These are phyloP conservation scores for Malassezia vespertilionis DNA, from an alignment of 1,284 basidiomycete genomes.

Conservation along the genomic window DNA sequence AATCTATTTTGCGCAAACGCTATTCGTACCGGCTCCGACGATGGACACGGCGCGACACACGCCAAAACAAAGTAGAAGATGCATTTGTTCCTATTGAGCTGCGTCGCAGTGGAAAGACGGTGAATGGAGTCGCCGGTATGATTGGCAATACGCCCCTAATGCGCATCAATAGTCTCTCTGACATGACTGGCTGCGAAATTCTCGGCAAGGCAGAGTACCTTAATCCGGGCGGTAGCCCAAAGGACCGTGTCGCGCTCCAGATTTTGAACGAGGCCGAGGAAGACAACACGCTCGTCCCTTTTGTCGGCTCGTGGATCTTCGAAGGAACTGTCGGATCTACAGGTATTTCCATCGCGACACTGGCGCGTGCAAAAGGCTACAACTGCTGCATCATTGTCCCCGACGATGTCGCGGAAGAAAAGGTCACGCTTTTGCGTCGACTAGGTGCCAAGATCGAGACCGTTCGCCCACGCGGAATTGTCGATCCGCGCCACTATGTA, in stretches of 20 bases:
- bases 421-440: slow-evolving; percentile 68
- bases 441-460: slow-evolving; percentile 78
- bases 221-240: slow-evolving; percentile 94
- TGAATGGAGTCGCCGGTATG: not conserved
- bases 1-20: not conserved
- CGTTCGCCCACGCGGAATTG: slow-evolving; percentile 43
- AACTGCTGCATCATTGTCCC: slow-evolving; percentile 49
- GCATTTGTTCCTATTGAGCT: slow-evolving; percentile 16
- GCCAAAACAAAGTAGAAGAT: slow-evolving; percentile 29
- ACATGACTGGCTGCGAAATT: slow-evolving; percentile 83
- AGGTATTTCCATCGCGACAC: slow-evolving; percentile 85
- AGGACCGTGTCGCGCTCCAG: slow-evolving; percentile 84
- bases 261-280: slow-evolving; percentile 73
- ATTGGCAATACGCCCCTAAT: slow-evolving; percentile 76
- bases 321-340: slow-evolving; percentile 97
- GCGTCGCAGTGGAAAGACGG: slow-evolving; percentile 4
- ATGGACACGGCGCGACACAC: too few relatives aligned
- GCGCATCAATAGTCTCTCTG: slow-evolving; percentile 77
- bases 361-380: slow-evolving; percentile 59
- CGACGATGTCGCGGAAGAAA: slow-evolving; percentile 65
- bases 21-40: too few relatives aligned
- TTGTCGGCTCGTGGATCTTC: slow-evolving; percentile 85
- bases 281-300: slow-evolving; percentile 66
- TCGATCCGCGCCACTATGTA: slow-evolving; percentile 44
- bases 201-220: slow-evolving; percentile 94